Conservation (phyloP, 805 yeast genomes). For the Zygoascus bituminiphila region DNA sequence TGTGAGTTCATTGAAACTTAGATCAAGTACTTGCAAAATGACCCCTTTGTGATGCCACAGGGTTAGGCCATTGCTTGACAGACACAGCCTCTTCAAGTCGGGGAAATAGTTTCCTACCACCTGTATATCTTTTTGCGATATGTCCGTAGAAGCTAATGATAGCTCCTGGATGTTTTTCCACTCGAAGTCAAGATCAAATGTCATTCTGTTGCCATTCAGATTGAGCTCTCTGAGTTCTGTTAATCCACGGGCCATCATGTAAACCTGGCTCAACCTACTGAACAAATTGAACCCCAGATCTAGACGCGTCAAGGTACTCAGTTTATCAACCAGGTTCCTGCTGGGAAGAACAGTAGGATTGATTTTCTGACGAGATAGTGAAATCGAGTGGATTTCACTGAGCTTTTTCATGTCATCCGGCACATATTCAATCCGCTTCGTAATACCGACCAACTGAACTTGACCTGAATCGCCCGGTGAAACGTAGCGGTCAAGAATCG, state of each 20-base stretch:
- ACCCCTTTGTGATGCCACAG: slow-evolving; percentile 6
- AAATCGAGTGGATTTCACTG: slow-evolving; percentile 36
- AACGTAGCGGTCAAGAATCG: slow-evolving; percentile 44
- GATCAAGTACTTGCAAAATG: slow-evolving; percentile 25
- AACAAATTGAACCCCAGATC: slow-evolving; percentile 59
- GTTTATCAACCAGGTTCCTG: not conserved
- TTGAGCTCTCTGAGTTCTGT: slow-evolving; percentile 36
- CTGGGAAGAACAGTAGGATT: not conserved
- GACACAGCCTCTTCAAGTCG: slow-evolving; percentile 10
- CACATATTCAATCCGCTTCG: slow-evolving; percentile 49
- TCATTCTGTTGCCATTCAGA: slow-evolving; percentile 37
- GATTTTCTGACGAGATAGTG: slow-evolving; percentile 19
- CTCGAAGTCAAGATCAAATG: not conserved
- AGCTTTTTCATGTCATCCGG: slow-evolving; percentile 42
- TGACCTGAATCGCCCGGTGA: slow-evolving; percentile 22
- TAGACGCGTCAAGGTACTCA: slow-evolving; percentile 29
- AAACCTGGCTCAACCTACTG: slow-evolving; percentile 32
- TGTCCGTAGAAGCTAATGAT: slow-evolving; percentile 17
- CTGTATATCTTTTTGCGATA: slow-evolving; percentile 10
- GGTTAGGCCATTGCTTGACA: slow-evolving; percentile 18
- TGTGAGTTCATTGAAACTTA: slow-evolving; percentile 38
- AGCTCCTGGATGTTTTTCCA: slow-evolving; percentile 9
- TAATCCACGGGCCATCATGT: slow-evolving; percentile 32
- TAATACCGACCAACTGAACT: slow-evolving; percentile 40
- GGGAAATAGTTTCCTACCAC: slow-evolving; percentile 31